These are phyloP conservation scores for Fusarium agapanthi DNA, from an alignment of 2,329 filamentous ascomycete genomes.

Conservation along the genomic window DNA sequence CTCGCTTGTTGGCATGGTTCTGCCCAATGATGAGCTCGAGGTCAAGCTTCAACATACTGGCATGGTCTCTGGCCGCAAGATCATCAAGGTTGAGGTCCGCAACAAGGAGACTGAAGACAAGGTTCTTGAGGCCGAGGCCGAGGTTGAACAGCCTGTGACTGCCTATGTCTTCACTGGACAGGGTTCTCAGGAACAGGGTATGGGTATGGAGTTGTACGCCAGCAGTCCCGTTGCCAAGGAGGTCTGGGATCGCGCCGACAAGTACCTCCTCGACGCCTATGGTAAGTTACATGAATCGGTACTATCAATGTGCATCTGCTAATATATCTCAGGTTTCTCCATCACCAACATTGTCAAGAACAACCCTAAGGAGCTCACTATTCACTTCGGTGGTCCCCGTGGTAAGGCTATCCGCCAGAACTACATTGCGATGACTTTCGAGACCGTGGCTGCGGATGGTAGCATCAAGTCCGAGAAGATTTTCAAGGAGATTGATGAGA, in stretches of 20 bases:
- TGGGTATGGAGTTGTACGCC: conserved; percentile 98
- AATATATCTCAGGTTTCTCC: conserved; percentile 73
- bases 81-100: conserved; percentile 97
- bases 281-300: conserved; percentile 63
- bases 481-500: conserved; percentile 96
- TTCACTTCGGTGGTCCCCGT: conserved; percentile 95
- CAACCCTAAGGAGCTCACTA: conserved; percentile 98
- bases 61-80: conserved; percentile 98
- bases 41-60: conserved; percentile 96
- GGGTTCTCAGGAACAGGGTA: conserved; percentile 97
- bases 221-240: conserved; percentile 95
- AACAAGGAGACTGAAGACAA: conserved; percentile 98
- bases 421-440: conserved; percentile 99
- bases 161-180: conserved; percentile 98
- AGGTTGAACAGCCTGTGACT: conserved; percentile 96
- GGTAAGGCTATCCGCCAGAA: conserved; percentile 98
- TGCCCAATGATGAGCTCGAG: conserved; percentile 93
- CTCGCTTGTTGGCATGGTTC: conserved; percentile 96
- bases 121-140: conserved; percentile 92
- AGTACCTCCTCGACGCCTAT: conserved; percentile 98
- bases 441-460: conserved; percentile 93
- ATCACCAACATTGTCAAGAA: conserved; percentile 99
- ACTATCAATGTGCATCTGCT: background rate
- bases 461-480: conserved; percentile 98
- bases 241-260: conserved; percentile 97